Percentiles rank a stretch among this genome's conserved stretches.
Conservation (phyloP, 1,139 yeast species). For the Blastobotrys ciferrii region DNA sequence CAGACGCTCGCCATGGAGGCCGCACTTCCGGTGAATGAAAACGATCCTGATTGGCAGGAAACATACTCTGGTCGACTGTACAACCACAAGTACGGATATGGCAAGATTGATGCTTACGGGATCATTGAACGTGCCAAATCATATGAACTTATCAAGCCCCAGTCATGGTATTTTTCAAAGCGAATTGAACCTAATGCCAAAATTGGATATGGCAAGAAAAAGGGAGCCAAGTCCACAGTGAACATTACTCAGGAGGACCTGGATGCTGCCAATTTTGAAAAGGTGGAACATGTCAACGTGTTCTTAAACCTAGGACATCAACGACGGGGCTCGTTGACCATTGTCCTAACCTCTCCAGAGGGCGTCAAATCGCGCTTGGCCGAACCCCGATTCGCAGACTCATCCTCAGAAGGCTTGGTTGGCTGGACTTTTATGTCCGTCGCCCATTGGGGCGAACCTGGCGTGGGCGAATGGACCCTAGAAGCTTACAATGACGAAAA, state of each 20-base stretch:
- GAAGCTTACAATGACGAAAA: conserved; percentile 52
- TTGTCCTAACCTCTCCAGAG: conserved; percentile 67
- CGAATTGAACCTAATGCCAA: conserved; percentile 35
- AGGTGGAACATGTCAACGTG: conserved; percentile 83
- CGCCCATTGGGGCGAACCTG: conserved; percentile 94
- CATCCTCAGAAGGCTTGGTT: conserved; percentile 54
- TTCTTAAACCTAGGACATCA: conserved; percentile 66
- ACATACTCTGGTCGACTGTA: conserved; percentile 59
- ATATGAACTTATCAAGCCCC: conserved; percentile 90
- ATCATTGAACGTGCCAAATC: conserved; percentile 70
- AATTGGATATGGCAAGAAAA: conserved; percentile 27
- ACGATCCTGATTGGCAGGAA: conserved; percentile 68
- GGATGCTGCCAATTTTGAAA: conserved; percentile 57
- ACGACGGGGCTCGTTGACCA: conserved; percentile 67
- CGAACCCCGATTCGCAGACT: conserved; percentile 62
- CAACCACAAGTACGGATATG: conserved; percentile 90
- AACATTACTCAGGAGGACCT: conserved; percentile 52
- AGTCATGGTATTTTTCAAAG: conserved; percentile 71
- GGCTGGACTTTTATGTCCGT: conserved; percentile 98
- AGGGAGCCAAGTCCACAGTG: conserved; percentile 44
- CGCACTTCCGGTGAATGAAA: conserved; percentile 63
- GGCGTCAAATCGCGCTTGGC: conserved; percentile 78
- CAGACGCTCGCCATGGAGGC: conserved; percentile 79
- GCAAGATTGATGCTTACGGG: conserved; percentile 79
- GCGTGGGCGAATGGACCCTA: conserved; percentile 79